Conservation (phyloP, 2,329 filamentous ascomycete genomes). For the Arthrobotrys entomopaga region DNA sequence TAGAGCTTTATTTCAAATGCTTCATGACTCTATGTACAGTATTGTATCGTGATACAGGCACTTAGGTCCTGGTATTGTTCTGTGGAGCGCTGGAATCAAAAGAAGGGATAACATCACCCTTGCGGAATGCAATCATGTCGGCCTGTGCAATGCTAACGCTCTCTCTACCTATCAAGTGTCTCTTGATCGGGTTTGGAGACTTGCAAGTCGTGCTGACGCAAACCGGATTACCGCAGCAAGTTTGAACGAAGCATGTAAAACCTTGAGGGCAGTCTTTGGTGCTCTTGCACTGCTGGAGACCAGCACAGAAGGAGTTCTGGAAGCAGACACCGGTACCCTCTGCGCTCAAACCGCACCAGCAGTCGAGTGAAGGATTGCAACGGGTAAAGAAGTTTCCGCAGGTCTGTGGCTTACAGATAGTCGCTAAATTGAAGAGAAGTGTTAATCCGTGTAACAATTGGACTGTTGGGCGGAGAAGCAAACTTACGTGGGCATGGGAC, state of each 20-base stretch:
- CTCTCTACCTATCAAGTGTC: slow-evolving; percentile 39
- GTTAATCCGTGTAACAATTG: background rate
- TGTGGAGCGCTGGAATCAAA: slow-evolving; percentile 18
- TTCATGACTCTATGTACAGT: background rate
- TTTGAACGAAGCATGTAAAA: slow-evolving; percentile 45
- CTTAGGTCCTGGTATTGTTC: background rate
- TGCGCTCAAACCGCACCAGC: slow-evolving; percentile 50
- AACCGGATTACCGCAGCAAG: slow-evolving; percentile 46
- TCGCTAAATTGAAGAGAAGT: slow-evolving; percentile 13
- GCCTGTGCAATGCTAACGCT: slow-evolving; percentile 19
- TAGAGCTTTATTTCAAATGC: background rate
- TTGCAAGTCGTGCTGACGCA: slow-evolving; percentile 53
- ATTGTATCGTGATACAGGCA: background rate
- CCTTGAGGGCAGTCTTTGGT: slow-evolving; percentile 45
- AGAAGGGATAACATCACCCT: slow-evolving; percentile 38
- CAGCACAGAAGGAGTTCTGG: slow-evolving; percentile 51
- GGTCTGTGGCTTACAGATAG: slow-evolving; percentile 48
- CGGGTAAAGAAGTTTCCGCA: slow-evolving; percentile 52
- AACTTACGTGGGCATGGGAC: slow-evolving; percentile 49
- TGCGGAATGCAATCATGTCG: slow-evolving; percentile 50
- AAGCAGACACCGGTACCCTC: slow-evolving; percentile 49
- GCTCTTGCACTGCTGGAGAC: slow-evolving; percentile 37
- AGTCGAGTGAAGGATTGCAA: slow-evolving; percentile 43
- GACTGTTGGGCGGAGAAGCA: background rate
- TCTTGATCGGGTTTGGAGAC: slow-evolving; percentile 48